Percentiles rank a stretch among this genome's conserved stretches.
Conservation (phyloP, 2,329 filamentous ascomycete genomes). For the Colletotrichum magnum region DNA sequence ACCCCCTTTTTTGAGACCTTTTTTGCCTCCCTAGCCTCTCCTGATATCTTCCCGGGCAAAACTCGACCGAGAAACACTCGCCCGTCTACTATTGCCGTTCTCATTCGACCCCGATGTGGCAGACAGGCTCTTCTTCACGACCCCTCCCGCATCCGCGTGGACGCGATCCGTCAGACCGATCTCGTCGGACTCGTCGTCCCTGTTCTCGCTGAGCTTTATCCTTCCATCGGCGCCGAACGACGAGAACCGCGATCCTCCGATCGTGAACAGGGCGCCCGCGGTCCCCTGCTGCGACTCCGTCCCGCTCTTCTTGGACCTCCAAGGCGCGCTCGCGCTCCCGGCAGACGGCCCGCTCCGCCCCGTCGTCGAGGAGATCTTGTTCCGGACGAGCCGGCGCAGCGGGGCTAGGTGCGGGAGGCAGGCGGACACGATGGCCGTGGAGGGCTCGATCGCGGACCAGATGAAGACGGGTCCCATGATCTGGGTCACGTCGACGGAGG, state of each 20-base stretch:
- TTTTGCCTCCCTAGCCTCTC: not conserved
- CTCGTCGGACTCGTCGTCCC: constrained; percentile 22
- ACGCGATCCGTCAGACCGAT: constrained; percentile 26
- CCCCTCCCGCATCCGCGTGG: not conserved
- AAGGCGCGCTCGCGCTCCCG: not conserved
- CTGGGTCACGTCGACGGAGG: constrained; percentile 30
- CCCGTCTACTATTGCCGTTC: not conserved
- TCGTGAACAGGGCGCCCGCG: constrained; percentile 21
- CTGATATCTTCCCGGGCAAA: not conserved
- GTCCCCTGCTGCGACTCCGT: constrained; percentile 18
- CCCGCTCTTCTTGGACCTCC: constrained; percentile 5
- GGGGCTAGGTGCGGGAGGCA: constrained; percentile 55
- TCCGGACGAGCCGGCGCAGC: constrained; percentile 30
- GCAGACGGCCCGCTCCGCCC: not conserved
- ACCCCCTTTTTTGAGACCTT: too few species aligned
- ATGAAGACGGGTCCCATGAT: constrained; percentile 45
- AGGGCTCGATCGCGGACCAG: constrained; percentile 58
- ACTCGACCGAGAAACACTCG: constrained; percentile 1
- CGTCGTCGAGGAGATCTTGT: constrained; percentile 12
- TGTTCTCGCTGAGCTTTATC: constrained; percentile 1
- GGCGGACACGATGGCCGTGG: constrained; percentile 55
- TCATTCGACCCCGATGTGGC: constrained; percentile 42
- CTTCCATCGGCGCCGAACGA: constrained; percentile 13
- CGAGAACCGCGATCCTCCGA: constrained; percentile 25
- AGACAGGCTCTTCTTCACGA: not conserved